Conservation (phyloP, 2,329 filamentous ascomycete species). For the Orbilia ellipsospora region DNA sequence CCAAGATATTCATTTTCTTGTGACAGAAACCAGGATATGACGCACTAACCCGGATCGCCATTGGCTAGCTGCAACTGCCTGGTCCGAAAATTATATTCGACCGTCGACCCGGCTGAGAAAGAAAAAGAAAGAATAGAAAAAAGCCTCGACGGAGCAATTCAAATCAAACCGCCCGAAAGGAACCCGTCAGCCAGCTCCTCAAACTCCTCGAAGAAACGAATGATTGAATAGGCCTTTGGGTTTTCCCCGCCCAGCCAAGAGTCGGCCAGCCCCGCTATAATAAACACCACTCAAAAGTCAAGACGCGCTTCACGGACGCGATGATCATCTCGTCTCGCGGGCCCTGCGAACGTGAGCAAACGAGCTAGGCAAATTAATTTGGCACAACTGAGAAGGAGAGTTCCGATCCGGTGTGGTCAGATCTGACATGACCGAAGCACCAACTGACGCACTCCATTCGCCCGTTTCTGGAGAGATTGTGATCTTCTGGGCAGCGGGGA, state of each 20-base stretch:
- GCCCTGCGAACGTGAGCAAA: background rate
- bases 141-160: constrained; percentile 17
- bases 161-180: background rate
- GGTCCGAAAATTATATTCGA: constrained; percentile 8
- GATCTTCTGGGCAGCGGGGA: constrained; percentile 1
- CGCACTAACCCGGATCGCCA: constrained; percentile 9
- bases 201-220: background rate
- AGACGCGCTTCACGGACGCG: constrained; percentile 1
- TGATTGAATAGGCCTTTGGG: too few relatives aligned
- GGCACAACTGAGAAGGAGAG: too few relatives aligned
- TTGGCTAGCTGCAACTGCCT: too few relatives aligned
- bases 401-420: constrained; percentile 7
- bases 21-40: constrained; percentile 9
- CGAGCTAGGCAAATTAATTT: background rate
- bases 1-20: too few relatives aligned
- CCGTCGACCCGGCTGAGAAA: background rate
- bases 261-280: constrained; percentile 1
- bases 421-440: constrained; percentile 5
- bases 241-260: background rate
- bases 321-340: constrained; percentile 15
- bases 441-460: constrained; percentile 8
- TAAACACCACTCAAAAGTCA: too few relatives aligned
- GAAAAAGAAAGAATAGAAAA: background rate
- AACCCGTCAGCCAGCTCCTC: background rate
- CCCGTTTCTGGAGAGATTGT: constrained; percentile 5